Evolutionary conservation across 108 stramenopile genomes (phyloP), one percentile per base, ranked within the genome.

Genomic region (Fistulifera pelliculosa): DNA sequence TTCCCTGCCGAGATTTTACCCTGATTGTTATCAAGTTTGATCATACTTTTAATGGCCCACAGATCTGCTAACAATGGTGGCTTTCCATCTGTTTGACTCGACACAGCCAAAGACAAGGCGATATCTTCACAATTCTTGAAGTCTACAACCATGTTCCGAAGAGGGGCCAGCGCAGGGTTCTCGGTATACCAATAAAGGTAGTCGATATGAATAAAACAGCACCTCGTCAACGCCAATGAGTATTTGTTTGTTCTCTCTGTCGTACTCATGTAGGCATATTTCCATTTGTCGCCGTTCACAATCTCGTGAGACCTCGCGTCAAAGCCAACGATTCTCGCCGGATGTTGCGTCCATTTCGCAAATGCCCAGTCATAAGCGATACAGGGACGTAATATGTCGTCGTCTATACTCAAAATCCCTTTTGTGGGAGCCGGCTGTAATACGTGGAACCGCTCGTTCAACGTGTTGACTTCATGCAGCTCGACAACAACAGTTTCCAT

Each of bases 101-200:
- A 85, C 21, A 92, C 70, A 42, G 80, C 68, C 56, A 85, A 81
- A 31, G 66, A 76, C 83, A 92, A 80, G 49, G 86, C 85, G 58
- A 92, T 78, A 39, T 92, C 90, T 64, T 92, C 90, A 49, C 90
- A 92, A 62, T 92, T 80, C 17, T 83, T 75, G 49, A 83, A 48
- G 5, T 58, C 47, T 3, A 62, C 80, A 2, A 92, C 70, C n/a
- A 45, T 62, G 40, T 70, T 54, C 35, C 81, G 68, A 15, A 92
- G 77, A 6, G 31, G 31, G 1, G 67, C 45, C 8, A 57, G 50
- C 11, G 85, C 81, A n/a, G 83, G 44, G 22, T 77, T 61, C 42
- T 64, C 66, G 24, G 59, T 81, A 68, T 92, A 92, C 16, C 67
- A 52, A 53, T 75, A 61, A 27, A 92, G 54, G 56, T 92, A 87